These are phyloP conservation scores for Pyrus bretschneideri DNA, from an alignment of 306 rosid genomes.

Conservation along the genomic window DNA sequence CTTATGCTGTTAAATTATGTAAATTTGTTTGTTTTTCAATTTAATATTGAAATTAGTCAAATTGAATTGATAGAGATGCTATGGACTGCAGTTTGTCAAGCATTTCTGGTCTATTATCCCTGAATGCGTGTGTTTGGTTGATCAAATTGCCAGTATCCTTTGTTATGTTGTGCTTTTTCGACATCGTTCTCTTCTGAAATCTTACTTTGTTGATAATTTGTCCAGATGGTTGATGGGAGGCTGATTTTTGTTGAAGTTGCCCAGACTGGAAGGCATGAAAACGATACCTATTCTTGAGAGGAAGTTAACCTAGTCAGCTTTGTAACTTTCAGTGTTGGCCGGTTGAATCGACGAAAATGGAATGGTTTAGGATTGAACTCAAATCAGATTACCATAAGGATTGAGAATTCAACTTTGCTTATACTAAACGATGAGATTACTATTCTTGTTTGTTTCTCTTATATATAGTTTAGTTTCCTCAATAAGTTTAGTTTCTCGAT, in stretches of 20 bases:
- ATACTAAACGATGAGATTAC: too few species aligned
- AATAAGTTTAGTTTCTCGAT: too few species aligned
- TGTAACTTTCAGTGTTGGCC: neutral
- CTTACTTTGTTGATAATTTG: neutral
- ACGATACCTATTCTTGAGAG: slow-evolving; percentile 12
- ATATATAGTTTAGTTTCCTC: too few species aligned
- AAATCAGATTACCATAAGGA: too few species aligned
- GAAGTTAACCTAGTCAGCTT: neutral
- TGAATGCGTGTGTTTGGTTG: neutral
- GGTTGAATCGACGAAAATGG: neutral
- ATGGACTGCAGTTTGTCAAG: neutral
- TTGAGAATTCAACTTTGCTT: too few species aligned
- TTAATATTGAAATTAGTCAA: too few species aligned
- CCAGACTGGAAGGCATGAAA: neutral
- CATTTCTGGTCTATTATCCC: neutral
- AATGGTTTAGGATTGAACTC: neutral
- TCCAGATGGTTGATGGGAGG: slow-evolving; percentile 66
- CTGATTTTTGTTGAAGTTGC: slow-evolving; percentile 72
- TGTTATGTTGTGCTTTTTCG: neutral
- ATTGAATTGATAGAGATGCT: too few species aligned
- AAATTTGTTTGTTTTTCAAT: too few species aligned
- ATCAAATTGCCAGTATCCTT: neutral
- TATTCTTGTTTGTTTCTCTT: too few species aligned
- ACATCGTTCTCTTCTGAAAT: neutral
- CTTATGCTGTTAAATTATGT: neutral